Percentiles rank a stretch among this genome's conserved stretches.
phyloP scores from a whole-genome alignment of 1,284 basidiomycete species.

The Fomitopsis palustris region DNA sequence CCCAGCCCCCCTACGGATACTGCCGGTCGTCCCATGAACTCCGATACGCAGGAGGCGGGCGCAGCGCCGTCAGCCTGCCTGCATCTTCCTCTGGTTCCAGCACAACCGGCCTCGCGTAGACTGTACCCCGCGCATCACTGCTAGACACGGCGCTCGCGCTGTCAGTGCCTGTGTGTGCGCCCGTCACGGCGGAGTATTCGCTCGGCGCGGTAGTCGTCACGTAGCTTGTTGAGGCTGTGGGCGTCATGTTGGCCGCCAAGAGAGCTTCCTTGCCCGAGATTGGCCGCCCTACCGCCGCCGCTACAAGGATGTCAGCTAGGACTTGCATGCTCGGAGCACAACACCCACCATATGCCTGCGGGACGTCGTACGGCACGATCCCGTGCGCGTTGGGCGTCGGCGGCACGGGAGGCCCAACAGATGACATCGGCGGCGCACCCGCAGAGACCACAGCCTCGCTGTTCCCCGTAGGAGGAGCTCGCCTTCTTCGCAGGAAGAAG shows the following conservation, averaged over 20 bases:
- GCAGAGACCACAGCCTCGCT: too few species aligned
- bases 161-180: neutral
- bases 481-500: constrained; percentile 5
- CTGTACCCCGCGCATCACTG: neutral
- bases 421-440: neutral
- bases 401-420: neutral
- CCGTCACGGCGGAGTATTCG: neutral
- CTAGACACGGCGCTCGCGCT: neutral
- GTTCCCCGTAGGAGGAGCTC: too few species aligned
- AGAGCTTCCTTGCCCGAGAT: neutral
- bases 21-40: neutral
- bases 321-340: neutral
- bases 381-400: neutral
- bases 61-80: neutral
- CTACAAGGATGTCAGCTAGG: neutral
- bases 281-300: neutral
- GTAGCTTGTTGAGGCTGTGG: neutral
- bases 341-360: neutral
- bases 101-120: neutral
- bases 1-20: neutral
- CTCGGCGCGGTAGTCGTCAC: neutral
- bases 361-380: neutral
- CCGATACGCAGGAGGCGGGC: neutral
- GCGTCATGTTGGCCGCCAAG: neutral
- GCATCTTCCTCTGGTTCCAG: neutral